Evolutionary conservation across 768 basidiomycete species (phyloP), one percentile per base, ranked within the genome.

Genomic region (Pulveroboletus sp.): DNA sequence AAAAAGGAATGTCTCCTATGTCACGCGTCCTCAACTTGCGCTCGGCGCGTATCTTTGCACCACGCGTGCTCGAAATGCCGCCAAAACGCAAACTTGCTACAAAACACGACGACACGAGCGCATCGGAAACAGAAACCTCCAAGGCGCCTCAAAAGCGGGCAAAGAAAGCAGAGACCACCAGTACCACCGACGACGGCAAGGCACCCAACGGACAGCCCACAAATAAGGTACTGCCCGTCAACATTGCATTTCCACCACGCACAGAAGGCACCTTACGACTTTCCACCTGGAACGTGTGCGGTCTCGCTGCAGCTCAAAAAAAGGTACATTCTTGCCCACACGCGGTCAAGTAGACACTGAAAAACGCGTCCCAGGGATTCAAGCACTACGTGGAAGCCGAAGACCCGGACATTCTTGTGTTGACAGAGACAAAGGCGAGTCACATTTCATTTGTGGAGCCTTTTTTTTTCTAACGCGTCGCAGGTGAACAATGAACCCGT

Each of bases 351-450:
- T 10, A 7, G 19, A 6, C 17, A 21, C 27, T 16, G 7, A 32
- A 3, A 5, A 32, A 25, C 48, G 39, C 36, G 11, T 52, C n/a
- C 9, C 53, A 88, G 84, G 91, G 91, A 0, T 91, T 94, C 70
- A 84, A 82, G 57, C 63, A 72, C 59, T 94, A 94, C 61, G 74
- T 93, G 27, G 84, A 89, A 55, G 90, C 90, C 2, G 92, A 94
- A 58, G 84, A 93, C 60, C 81, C 92, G 0, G 92, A 94, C 61
- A 74, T 94, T 23, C 72, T 94, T 20, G 77, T 94, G 14, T 70
- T 94, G 36, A 90, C 88, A 0, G 92, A 94, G 70, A 93, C 90
- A 10, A 94, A 93, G 75, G 89, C 81, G 34, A 44, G 54, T 2
- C 0, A 3, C 20, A 1, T 20, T 6, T 12, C 27, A 11, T 21